Evolutionary conservation across 73 alveolate species (phyloP).

Genomic region (Paramecium tetraurelia): DNA sequence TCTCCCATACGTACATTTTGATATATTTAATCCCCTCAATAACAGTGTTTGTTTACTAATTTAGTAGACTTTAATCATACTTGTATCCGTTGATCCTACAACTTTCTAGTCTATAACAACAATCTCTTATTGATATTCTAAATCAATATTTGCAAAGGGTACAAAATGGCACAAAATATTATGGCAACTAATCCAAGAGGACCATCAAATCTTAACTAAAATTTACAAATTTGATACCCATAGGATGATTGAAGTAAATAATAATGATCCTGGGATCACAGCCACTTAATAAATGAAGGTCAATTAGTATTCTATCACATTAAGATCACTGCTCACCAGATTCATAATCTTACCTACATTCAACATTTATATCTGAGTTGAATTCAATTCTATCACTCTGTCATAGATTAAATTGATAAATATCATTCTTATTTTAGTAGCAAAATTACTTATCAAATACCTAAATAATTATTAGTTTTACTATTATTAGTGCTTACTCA

Average conservation of each 20-base stretch:
- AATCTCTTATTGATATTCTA: background rate
- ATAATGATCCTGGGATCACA: background rate
- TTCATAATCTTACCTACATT: slow-evolving; percentile 54
- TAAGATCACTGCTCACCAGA: slow-evolving; percentile 45
- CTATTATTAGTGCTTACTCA: slow-evolving; percentile 7
- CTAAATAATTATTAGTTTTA: background rate
- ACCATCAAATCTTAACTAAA: background rate
- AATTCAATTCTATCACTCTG: slow-evolving; percentile 36
- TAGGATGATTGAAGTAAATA: background rate
- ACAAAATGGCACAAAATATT: background rate
- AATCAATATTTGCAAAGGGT: slow-evolving; percentile 31
- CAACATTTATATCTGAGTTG: background rate
- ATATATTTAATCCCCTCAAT: slow-evolving; percentile 63
- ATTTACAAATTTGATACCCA: background rate
- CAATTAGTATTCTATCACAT: slow-evolving; percentile 34
- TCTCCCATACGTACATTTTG: slow-evolving; percentile 66
- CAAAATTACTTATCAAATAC: slow-evolving; percentile 22
- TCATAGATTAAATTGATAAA: slow-evolving; percentile 28
- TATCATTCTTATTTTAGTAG: slow-evolving; percentile 37
- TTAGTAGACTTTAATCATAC: background rate
- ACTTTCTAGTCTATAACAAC: background rate
- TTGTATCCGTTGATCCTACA: slow-evolving; percentile 49
- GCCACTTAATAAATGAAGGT: slow-evolving; percentile 25
- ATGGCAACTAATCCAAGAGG: slow-evolving; percentile 49
- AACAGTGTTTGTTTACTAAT: background rate